phyloP scores from a whole-genome alignment of 768 basidiomycete genomes.

The Symmetrospora coprosmae region DNA sequence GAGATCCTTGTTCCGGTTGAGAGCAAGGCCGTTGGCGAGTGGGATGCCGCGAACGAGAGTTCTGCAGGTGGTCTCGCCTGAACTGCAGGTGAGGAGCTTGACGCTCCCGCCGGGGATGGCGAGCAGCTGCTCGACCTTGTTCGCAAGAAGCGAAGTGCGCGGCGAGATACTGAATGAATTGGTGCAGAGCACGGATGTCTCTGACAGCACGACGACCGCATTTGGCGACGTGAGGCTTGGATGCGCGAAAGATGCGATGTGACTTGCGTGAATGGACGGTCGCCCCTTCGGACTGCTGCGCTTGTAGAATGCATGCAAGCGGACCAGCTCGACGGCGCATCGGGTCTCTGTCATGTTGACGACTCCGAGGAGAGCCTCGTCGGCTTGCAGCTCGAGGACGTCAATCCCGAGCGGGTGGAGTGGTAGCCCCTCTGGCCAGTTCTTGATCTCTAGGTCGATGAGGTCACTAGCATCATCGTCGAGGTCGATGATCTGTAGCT shows the following conservation, averaged over 20 bases:
- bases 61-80: not conserved
- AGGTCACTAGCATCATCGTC: not conserved
- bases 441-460: not conserved
- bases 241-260: not conserved
- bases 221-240: conserved; percentile 5
- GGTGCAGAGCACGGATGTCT: not conserved
- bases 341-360: not conserved
- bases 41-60: not conserved
- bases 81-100: not conserved
- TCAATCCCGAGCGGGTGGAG: conserved; percentile 14
- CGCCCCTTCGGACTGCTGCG: not conserved
- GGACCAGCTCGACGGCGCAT: not conserved
- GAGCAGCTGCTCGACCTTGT: conserved; percentile 3
- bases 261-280: not conserved
- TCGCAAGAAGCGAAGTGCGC: not conserved
- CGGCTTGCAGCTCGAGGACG: not conserved
- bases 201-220: conserved; percentile 5
- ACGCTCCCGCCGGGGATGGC: conserved; percentile 7
- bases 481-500: not conserved
- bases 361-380: not conserved
- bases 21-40: conserved; percentile 4
- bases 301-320: not conserved
- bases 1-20: not conserved
- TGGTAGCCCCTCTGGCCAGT: not conserved
- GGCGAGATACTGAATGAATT: not conserved